Base-by-base conservation (phyloP, 805 yeast genomes). In the Saccharomycodes ludwigii region DNA sequence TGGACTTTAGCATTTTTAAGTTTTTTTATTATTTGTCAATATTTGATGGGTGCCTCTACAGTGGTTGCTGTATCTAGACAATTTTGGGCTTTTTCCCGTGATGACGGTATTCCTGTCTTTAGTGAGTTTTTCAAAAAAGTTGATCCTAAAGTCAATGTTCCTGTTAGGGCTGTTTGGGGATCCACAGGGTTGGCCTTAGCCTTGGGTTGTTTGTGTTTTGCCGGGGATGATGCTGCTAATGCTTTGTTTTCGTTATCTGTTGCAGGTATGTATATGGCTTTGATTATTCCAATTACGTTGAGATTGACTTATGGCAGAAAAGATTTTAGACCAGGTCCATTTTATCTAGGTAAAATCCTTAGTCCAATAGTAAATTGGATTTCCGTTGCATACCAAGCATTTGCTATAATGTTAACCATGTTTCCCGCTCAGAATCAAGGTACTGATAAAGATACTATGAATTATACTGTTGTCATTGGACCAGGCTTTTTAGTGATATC, bases 61-160 rank as follows among this genome's bases (percentile, higher is more conserved):
- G 37, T 41, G 21, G 20, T 41, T 3, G 42, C 46, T 18, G 40
- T 40, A 24, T 72, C 80, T 3, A 66, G 84, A 52, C 83, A 75
- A 51, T 63, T 73, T 34, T 76, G 78, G 73, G 81, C 83, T 3
- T 75, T 75, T 54, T 76, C 81, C 17, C 68, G 86, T 58, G 86
- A 77, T 51, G 75, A 73, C 38, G 83, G 83, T 20, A 61, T 76
- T 37, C 85, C 85, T 15, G 82, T 82, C 13, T 60, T 73, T 42
- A 61, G 74, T 18, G 50, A 59, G 21, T 58, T 56, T 44, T 63
- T 76, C 42, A 70, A 73, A 41, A 65, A 59, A 29, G 78, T 77
- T 28, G 59, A 76, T 46, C 59, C 65, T 30, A 63, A 48, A 36
- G 51, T 66, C 18, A 61, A 64, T 14, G 79, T 73, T 18, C 86